A percentile compares a stretch with the other conserved stretches of the same genome.
Evolutionary conservation across 257 asterid genomes (phyloP).

Genomic region (Thymus mandschuricus): DNA sequence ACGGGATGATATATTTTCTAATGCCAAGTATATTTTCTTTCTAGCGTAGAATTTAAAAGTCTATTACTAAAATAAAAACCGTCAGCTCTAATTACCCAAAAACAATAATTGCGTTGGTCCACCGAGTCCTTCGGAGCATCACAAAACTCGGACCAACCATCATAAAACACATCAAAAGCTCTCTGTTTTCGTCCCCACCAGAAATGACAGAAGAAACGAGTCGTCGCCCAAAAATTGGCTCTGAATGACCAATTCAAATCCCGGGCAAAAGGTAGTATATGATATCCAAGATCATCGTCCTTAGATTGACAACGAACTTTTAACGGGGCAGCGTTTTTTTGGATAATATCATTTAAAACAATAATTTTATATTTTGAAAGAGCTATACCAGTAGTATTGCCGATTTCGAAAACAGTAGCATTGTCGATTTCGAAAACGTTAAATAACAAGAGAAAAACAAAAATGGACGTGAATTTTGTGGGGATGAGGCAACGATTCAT

Average conservation of each 20-base stretch:
- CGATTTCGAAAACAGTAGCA: not conserved
- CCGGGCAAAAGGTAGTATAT: not conserved
- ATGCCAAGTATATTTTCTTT: slow-evolving; percentile 14
- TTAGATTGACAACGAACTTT: not conserved
- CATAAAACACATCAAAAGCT: not conserved
- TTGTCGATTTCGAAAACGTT: not conserved
- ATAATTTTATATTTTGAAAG: slow-evolving; percentile 2
- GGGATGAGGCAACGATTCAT: not conserved
- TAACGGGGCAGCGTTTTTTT: not conserved
- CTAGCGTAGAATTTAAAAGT: not conserved
- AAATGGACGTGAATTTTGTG: not conserved
- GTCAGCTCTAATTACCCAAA: not conserved
- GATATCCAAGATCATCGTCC: slow-evolving; percentile 5
- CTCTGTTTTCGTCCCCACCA: slow-evolving; percentile 7
- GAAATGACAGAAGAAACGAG: slow-evolving; percentile 7
- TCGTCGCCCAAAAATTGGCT: not conserved
- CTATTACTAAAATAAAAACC: not conserved
- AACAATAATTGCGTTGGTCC: not conserved
- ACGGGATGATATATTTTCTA: not conserved
- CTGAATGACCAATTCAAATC: not conserved
- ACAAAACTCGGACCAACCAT: not conserved
- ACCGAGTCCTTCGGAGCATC: not conserved
- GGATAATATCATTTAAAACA: not conserved
- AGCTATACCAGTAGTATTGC: not conserved
- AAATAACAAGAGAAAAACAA: not conserved